phyloP scores from a whole-genome alignment of 2,329 filamentous ascomycete genomes.

The Paecilomyces formosus region DNA sequence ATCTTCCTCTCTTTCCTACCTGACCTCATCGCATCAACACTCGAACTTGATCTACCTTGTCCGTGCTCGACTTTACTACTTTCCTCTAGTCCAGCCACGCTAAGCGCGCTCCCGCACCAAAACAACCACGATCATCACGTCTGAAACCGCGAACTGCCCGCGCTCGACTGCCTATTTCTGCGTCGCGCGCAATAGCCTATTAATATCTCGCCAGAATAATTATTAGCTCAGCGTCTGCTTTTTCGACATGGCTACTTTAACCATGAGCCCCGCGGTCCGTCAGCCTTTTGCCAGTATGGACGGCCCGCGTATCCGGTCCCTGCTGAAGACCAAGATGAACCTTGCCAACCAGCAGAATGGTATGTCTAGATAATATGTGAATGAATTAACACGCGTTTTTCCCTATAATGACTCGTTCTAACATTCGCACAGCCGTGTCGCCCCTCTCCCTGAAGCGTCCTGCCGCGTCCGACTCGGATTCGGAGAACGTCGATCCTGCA shows the following conservation, averaged over 20 bases:
- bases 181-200: background rate
- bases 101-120: background rate
- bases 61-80: background rate
- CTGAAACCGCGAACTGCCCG: background rate
- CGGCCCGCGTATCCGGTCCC: slow-evolving; percentile 20
- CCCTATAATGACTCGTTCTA: slow-evolving; percentile 1
- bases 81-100: background rate
- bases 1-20: background rate
- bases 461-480: slow-evolving; percentile 27
- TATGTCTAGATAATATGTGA: slow-evolving; percentile 7
- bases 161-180: background rate
- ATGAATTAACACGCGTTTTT: background rate
- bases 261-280: slow-evolving; percentile 24
- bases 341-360: slow-evolving; percentile 25
- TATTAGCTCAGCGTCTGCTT: background rate
- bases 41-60: background rate
- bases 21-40: background rate
- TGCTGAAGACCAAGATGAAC: slow-evolving; percentile 25
- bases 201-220: background rate
- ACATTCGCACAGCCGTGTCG: background rate
- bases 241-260: slow-evolving; percentile 23
- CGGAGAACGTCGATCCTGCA: slow-evolving; percentile 54
- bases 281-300: slow-evolving; percentile 30
- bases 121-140: background rate
- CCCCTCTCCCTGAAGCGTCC: slow-evolving; percentile 21